Percentiles rank a stretch among this genome's conserved stretches.
Evolutionary conservation across 495 filamentous ascomycete species (phyloP).

Genomic region (Penicillium coffeae): DNA sequence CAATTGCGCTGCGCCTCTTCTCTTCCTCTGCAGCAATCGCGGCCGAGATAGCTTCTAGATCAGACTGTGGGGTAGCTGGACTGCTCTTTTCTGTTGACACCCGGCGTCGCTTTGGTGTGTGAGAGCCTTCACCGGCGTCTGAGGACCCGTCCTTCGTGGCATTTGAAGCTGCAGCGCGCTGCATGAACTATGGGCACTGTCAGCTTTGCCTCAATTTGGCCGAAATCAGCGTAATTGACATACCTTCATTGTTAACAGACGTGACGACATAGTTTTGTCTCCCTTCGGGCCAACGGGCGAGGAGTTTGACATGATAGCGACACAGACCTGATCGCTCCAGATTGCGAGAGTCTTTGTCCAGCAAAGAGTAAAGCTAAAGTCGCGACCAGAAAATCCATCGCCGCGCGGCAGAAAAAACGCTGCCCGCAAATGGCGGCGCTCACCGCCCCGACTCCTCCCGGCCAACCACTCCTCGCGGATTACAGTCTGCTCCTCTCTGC

Average conservation of each 20-base stretch:
- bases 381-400: too few relatives aligned
- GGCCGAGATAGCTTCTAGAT: constrained; percentile 59
- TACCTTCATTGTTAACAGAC: constrained; percentile 89
- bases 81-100: constrained; percentile 33
- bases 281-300: constrained; percentile 34
- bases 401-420: constrained; percentile 23
- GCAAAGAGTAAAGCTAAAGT: too few relatives aligned
- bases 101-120: constrained; percentile 43
- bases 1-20: constrained; percentile 66
- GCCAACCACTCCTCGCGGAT: constrained; percentile 31
- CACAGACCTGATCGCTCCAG: neutral
- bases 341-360: neutral
- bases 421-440: neutral
- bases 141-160: constrained; percentile 39
- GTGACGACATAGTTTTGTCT: constrained; percentile 78
- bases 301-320: constrained; percentile 33
- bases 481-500: constrained; percentile 21
- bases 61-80: constrained; percentile 31
- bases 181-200: constrained; percentile 71
- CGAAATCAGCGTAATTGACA: neutral
- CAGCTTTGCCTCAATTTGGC: constrained; percentile 5
- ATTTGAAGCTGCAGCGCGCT: constrained; percentile 68
- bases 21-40: constrained; percentile 72
- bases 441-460: neutral
- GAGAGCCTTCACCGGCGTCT: constrained; percentile 26